Evolutionary conservation across 139 green algal genomes (phyloP).

Genomic region (Eudorina sp.): DNA sequence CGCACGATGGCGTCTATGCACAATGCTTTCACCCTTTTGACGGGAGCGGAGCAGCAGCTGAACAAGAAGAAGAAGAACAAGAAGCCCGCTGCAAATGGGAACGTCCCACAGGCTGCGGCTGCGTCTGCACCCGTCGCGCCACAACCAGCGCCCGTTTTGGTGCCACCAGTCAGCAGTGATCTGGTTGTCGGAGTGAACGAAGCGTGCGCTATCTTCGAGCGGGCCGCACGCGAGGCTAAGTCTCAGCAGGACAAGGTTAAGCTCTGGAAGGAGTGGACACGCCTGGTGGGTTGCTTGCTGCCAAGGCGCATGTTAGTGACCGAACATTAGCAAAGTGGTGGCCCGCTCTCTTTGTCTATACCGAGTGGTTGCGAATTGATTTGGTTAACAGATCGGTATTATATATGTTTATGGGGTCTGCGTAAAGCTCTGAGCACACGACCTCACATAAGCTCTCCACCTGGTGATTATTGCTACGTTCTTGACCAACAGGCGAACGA

Average conservation of each 20-base stretch:
- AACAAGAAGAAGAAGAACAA: conserved; percentile 49
- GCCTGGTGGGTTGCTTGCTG: conserved; percentile 46
- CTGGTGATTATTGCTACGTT: too few species aligned
- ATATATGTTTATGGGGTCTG: too few species aligned
- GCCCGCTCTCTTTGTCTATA: too few species aligned
- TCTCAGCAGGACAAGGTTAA: conserved; percentile 38
- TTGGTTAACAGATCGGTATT: too few species aligned
- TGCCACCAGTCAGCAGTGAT: conserved; percentile 7
- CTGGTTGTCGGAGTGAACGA: conserved; percentile 35
- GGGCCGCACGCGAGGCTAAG: conserved; percentile 40
- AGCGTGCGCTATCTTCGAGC: conserved; percentile 42
- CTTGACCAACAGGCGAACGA: conserved; percentile 60
- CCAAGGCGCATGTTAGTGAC: too few species aligned
- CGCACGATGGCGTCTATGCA: conserved; percentile 10
- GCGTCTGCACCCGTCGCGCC: background rate
- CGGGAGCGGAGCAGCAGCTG: conserved; percentile 22
- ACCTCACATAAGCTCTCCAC: too few species aligned
- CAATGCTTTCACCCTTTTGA: conserved; percentile 38
- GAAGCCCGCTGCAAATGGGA: conserved; percentile 6
- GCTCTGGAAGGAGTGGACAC: conserved; percentile 63
- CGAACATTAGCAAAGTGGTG: too few species aligned
- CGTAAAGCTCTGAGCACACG: too few species aligned
- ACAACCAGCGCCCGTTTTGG: background rate
- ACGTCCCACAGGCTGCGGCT: background rate
- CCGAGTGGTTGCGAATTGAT: too few species aligned